Evolutionary conservation across 331 rosid species (phyloP).

Genomic region (Ulmus americana): DNA sequence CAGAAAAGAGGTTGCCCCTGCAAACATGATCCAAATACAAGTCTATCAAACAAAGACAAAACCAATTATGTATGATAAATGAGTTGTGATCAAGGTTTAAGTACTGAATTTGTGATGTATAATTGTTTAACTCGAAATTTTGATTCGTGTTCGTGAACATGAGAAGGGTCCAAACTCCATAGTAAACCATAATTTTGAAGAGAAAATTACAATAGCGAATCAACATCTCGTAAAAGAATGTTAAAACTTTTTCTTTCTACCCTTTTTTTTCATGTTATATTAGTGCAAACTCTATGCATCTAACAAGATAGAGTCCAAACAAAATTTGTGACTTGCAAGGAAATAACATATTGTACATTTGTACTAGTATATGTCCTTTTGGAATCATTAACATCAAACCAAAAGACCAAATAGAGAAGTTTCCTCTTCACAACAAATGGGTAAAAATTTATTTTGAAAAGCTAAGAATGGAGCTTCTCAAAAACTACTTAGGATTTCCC

Average conservation of each 20-base stretch:
- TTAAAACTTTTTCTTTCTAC: background rate
- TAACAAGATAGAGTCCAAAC: background rate
- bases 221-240: constrained; percentile 2
- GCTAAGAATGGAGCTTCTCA: background rate
- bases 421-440: background rate
- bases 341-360: background rate
- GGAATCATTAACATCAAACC: background rate
- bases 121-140: background rate
- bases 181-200: background rate
- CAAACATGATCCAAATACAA: constrained; percentile 24
- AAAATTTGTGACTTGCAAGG: background rate
- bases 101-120: background rate
- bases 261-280: background rate
- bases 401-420: constrained; percentile 13
- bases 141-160: constrained; percentile 5
- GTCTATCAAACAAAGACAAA: background rate
- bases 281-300: too few species aligned
- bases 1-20: constrained; percentile 66
- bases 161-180: constrained; percentile 9
- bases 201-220: background rate
- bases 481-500: too few species aligned
- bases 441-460: background rate
- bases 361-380: background rate
- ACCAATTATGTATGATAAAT: background rate
- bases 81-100: background rate